Evolutionary conservation across 495 filamentous ascomycete genomes (phyloP), one percentile per base, ranked within the genome.

Genomic region (Aspergillus cristatus): DNA sequence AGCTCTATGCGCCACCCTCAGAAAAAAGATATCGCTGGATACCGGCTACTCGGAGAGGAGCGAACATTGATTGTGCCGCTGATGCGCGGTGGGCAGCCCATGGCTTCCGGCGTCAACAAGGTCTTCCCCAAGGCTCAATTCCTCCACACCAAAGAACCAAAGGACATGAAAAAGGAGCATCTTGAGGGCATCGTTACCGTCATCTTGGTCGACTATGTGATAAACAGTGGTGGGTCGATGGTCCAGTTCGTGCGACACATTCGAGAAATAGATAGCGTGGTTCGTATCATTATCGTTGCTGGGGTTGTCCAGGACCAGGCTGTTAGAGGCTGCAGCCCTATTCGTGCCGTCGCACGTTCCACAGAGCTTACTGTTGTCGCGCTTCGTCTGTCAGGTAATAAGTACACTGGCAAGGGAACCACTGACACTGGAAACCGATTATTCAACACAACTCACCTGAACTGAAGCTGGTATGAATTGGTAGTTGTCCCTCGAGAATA

Each of bases 81-180:
- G 16, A 81, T 83, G 79, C 74, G 79, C 18, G 79, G 73, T 14
- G 79, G 79, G 16, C 76, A 81, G 50, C 61, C 78, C 11, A 77
- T 84, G 74, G 79, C 79, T n/a, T 58, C 66, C 3, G 78, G 79
- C 6, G 64, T 83, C 41, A 76, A 51, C 45, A 63, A 77, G 1
- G 70, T 60, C 14, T 72, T 81, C 18, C 70, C 72, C 0, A 40
- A 50, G 0, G 72, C 77, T 10, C 66, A 57, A 48, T 76, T 81
- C 41, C 28, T 76, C 1, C 76, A 84, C 46, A 78, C 75, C 3
- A 61, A 53, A 1, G 5, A 51, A 16, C 55, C 71, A 0, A 42
- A 47, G 0, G 71, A 82, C 32, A 40, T 82, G 37, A 58, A 49
- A 39, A 22, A 17, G 1, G 24, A 68, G 11, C 65, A 76, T 50